phyloP scores from a whole-genome alignment of 805 yeast genomes.

The Candida mattraensis region DNA sequence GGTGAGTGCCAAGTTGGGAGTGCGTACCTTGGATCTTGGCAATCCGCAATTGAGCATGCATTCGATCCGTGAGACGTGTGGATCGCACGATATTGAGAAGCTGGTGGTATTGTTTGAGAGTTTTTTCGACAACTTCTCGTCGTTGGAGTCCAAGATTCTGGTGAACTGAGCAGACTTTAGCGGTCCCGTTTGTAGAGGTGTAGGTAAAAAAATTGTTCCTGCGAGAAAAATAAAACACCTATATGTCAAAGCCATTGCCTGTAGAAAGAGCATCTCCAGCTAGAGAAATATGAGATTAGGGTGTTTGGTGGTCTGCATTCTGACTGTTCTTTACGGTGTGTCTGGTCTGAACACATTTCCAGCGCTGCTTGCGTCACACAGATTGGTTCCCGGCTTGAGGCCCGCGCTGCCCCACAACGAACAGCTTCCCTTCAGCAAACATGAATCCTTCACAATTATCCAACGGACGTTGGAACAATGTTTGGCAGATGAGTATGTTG shows the following conservation, averaged over 20 bases:
- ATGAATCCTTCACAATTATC: slow-evolving; percentile 24
- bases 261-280: too few species aligned
- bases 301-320: too few species aligned
- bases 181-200: background rate
- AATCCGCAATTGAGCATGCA: slow-evolving; percentile 94
- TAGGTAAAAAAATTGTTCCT: slow-evolving; percentile 1
- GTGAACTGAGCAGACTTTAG: slow-evolving; percentile 35
- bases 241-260: too few species aligned
- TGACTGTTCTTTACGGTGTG: too few species aligned
- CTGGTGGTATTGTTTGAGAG: slow-evolving; percentile 61
- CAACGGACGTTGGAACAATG: slow-evolving; percentile 38
- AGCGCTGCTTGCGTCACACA: slow-evolving; percentile 28
- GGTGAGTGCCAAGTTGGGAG: slow-evolving; percentile 81
- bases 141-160: slow-evolving; percentile 42
- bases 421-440: slow-evolving; percentile 30
- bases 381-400: slow-evolving; percentile 30
- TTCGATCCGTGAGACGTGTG: slow-evolving; percentile 89
- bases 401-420: slow-evolving; percentile 30
- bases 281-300: too few species aligned
- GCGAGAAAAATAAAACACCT: too few species aligned
- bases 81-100: slow-evolving; percentile 66
- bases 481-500: slow-evolving; percentile 54
- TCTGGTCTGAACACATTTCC: slow-evolving; percentile 23
- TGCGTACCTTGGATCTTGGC: slow-evolving; percentile 86
- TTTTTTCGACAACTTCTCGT: slow-evolving; percentile 51